Base-by-base conservation (phyloP, 208 protist species). In the Trypanosoma caninum region DNA sequence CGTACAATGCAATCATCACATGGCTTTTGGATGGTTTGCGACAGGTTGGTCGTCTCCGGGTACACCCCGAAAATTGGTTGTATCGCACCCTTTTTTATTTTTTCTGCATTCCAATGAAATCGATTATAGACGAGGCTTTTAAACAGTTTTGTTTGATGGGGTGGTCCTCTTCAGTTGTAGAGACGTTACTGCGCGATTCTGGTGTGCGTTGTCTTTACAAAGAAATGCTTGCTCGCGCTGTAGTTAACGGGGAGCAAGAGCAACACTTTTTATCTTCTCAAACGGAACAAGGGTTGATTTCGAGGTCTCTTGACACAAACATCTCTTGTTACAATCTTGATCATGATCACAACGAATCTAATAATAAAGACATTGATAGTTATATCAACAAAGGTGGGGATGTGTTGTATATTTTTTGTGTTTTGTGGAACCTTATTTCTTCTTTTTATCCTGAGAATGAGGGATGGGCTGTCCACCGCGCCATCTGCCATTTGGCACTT, bases 401-500 rank as follows among this genome's bases (percentile, higher is more conserved):
- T 38, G 45, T 59, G 10, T 72, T 93, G 22, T 76, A 76, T 47
- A 56, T 54, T 33, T 42, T 90, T 0, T 46, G 78, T 16, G 52
- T 82, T 20, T 65, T 91, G 16, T 87, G 76, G 61, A 62, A 70
- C 8, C 63, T 87, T 28, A 86, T 94, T 35, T 48, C 54, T 10
- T 54, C 74, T 11, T 94, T 91, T 64, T 94, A 94, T 57, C 87
- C 87, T 2, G 53, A 62, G 38, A 62, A 82, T 25, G 82, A 94
- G 65, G 84, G 85, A 69, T 94, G 87, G 87, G 75, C 84, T 0
- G 59, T 94, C 33, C 82, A 94, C 54, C 59, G 73, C 18, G 74
- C 76, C 11, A 82, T 90, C 41, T 89, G 79, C 50, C 70, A 86
- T 52, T 33, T 82, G 38, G 80, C 87, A 14, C 52, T 90, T 8